Conservation (phyloP, 345 rosid genomes). For the Microthlaspi erraticum region DNA sequence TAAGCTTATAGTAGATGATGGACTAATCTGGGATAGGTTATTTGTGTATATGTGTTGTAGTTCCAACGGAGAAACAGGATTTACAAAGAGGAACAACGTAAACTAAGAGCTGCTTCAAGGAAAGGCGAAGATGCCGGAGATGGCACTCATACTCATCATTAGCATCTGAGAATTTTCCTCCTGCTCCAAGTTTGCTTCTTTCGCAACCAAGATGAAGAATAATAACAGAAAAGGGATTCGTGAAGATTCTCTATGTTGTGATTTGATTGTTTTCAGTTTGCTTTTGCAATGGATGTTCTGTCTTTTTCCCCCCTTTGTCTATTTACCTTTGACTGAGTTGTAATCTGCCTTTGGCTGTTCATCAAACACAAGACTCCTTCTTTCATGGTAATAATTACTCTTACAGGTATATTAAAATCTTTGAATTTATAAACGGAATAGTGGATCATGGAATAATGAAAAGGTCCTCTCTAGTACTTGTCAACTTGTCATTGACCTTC, state of each 20-base stretch:
- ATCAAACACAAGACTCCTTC: conserved; percentile 20
- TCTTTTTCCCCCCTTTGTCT: background rate
- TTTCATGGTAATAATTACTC: conserved; percentile 30
- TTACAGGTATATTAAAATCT: conserved; percentile 2
- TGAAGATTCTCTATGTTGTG: conserved; percentile 37
- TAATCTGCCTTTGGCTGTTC: conserved; percentile 28
- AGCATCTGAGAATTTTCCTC: background rate
- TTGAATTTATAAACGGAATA: background rate
- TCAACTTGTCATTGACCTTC: conserved; percentile 31
- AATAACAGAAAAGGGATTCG: conserved; percentile 36
- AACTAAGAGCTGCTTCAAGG: conserved; percentile 76
- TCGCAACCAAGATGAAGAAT: conserved; percentile 34
- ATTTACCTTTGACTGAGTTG: conserved; percentile 17
- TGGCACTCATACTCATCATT: conserved; percentile 53
- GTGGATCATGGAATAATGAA: conserved; percentile 16
- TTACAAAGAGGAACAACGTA: conserved; percentile 98
- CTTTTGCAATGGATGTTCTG: conserved; percentile 9
- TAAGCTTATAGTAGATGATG: background rate
- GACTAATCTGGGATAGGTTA: background rate
- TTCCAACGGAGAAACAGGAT: conserved; percentile 92
- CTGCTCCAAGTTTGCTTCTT: conserved; percentile 30
- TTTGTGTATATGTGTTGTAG: conserved; percentile 50
- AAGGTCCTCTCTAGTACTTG: background rate
- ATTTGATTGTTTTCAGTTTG: conserved; percentile 26
- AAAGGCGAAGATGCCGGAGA: conserved; percentile 60